Evolutionary conservation across 1,284 basidiomycete genomes (phyloP), one percentile per base, ranked within the genome.

Genomic region (Ganoderma sinense): DNA sequence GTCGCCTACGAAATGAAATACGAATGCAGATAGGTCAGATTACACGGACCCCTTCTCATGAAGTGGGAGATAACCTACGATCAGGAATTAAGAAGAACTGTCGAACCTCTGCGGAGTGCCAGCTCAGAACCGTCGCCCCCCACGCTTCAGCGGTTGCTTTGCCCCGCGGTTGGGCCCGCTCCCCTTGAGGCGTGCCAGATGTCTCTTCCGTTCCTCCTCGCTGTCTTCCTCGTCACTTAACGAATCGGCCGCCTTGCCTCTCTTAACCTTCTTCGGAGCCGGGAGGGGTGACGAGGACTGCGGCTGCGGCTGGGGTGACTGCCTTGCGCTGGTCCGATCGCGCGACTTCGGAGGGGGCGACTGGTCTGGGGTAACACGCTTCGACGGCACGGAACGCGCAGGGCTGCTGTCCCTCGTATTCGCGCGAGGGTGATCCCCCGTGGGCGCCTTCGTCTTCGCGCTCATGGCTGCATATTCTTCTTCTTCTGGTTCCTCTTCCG

Each of bases 71-170:
- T 69, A 69, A 68, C 69, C 66, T 55, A 43, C 56, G 43, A 63
- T 62, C 65, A 43, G 20, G 36, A 20, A 60, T 41, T 29, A 39
- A 41, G 39, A 36, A 55, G 33, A 23, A 31, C 62, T 16, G 60
- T 36, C n/a, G 41, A 51, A 36, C 41, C 40, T 62, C 40, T 64
- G 53, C 16, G 55, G 64, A 41, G 31, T 13, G 23, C 4, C 36
- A 39, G 69, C 66, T 86, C 82, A 93, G 82, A 94, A 94, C 70
- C 89, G 85, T 78, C 87, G 91, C 31, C 88, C 90, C 48, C 90
- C 90, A 74, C 92, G 87, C 80, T 90, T 93, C 69, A 94, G 82
- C 8, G 92, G 92, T 74, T 94, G 92, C 74, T 88, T 86, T 60
- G 89, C 84, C 31, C 89, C 89, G 67, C 88, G 83, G 69, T 84